Base-by-base conservation (phyloP, 1,284 basidiomycete species). In the Puccinia triticina region DNA sequence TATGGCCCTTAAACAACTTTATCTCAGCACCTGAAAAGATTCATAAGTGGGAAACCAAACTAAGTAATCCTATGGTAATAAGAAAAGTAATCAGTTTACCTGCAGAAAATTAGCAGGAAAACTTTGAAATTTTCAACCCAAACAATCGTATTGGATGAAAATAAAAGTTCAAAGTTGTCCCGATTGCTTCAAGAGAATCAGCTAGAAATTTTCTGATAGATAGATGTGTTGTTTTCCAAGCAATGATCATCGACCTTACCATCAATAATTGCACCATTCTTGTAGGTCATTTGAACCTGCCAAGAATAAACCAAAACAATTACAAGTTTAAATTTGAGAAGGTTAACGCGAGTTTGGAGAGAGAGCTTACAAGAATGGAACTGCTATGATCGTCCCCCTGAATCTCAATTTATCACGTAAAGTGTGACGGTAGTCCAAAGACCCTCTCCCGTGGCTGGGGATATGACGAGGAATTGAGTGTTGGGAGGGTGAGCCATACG, bases 401-500 rank as follows among this genome's bases (percentile, higher is more conserved):
- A 72, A 83, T 73, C 85, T 86, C 73, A 5, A 89, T 72, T 12
- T 77, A 71, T 83, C 89, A 88, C 0, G 87, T 92, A 86, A 99
- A 98, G 86, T 96, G 93, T 77, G 96, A 96, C 0, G 96, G 96
- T 86, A 96, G 94, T 0, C 96, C 96, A 85, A 91, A 98, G 43
- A 91, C 89, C 95, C 96, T 98, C 32, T 93, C 90, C 97, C 96
- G 98, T 57, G 90, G 92, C 93, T 96, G 71, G 21, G 5, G 55
- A 7, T 59, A 23, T 40, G 75, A n/a, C 29, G 14, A 37, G 32
- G 46, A 12, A 43, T 43, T 78, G 23, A 50, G 12, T 71, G 5
- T 40, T 7, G 37, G 81, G 40, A 29, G 75, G 53, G 3, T 53
- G 72, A 77, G 4, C 53, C n/a, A n/a, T n/a, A n/a, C n/a, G n/a